Percentiles rank a stretch among this genome's conserved stretches.
These are phyloP conservation scores for Penicillium sp. DNA, from an alignment of 2,329 filamentous ascomycete genomes.

Conservation along the genomic window DNA sequence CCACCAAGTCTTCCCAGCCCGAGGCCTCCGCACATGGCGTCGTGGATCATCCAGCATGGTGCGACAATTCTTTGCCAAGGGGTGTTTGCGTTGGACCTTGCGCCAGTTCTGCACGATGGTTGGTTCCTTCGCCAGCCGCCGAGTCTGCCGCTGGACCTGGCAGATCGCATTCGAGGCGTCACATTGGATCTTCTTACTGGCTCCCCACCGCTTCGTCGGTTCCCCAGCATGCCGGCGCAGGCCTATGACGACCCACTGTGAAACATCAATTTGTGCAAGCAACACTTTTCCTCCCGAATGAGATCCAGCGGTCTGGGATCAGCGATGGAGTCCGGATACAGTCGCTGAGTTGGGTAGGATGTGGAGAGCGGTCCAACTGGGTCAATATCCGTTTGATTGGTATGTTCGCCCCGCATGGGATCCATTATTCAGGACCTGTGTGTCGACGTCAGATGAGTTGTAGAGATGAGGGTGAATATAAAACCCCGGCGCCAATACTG, in stretches of 20 bases:
- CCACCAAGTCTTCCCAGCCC: constrained; percentile 14
- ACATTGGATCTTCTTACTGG: constrained; percentile 14
- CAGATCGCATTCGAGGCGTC: constrained; percentile 10
- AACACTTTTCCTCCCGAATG: neutral
- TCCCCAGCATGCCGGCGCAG: no score
- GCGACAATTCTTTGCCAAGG: constrained; percentile 9
- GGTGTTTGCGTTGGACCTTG: constrained; percentile 9
- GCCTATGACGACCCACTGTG: no score
- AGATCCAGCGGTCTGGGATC: neutral
- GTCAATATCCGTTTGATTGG: constrained; percentile 18
- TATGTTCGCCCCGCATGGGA: constrained; percentile 1
- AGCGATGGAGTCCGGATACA: neutral
- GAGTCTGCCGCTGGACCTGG: constrained; percentile 7
- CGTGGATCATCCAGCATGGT: constrained; percentile 14
- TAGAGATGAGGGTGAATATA: constrained; percentile 14
- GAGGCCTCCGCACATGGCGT: constrained; percentile 4
- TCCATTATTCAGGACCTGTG: constrained; percentile 7
- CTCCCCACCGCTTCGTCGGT: neutral
- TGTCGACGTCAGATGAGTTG: neutral
- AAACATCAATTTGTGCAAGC: no score
- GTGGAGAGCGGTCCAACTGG: neutral
- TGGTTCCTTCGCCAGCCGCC: constrained; percentile 17
- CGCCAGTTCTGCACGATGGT: constrained; percentile 14
- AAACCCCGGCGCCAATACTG: constrained; percentile 17
- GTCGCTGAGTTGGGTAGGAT: neutral